Percentiles rank a stretch among this genome's conserved stretches.
Conservation (phyloP, 371 early-diverging fungal species). For the Rhizopus sp. region DNA sequence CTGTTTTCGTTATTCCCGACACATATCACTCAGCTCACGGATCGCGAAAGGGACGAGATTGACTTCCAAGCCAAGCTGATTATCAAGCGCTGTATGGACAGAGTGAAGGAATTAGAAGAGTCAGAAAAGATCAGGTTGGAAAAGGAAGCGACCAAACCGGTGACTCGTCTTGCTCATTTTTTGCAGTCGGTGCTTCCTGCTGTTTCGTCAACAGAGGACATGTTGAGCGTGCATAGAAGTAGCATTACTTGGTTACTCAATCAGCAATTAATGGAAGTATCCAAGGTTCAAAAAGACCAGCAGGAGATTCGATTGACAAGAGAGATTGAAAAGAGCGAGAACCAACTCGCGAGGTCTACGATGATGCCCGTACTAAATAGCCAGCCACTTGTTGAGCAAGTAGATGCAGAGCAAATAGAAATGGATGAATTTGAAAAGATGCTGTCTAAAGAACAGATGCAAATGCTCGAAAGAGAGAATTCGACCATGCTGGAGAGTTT, state of each 20-base stretch:
- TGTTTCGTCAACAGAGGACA: conserved; percentile 30
- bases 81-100: conserved; percentile 54
- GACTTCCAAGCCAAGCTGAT: conserved; percentile 61
- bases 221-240: conserved; percentile 50
- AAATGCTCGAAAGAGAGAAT: conserved; percentile 66
- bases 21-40: conserved; percentile 37
- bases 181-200: conserved; percentile 18
- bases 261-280: conserved; percentile 53
- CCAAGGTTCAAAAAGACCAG: conserved; percentile 53
- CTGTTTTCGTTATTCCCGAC: conserved; percentile 42
- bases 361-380: neutral
- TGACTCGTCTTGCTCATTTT: conserved; percentile 22
- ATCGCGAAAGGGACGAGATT: conserved; percentile 59
- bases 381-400: neutral
- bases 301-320: conserved; percentile 54
- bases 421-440: conserved; percentile 11
- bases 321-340: conserved; percentile 56
- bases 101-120: conserved; percentile 54
- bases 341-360: conserved; percentile 33
- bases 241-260: conserved; percentile 58
- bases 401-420: neutral
- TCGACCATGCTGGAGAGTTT: conserved; percentile 58
- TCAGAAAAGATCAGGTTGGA: conserved; percentile 37
- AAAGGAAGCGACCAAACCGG: conserved; percentile 15
- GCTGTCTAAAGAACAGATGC: conserved; percentile 60